These are phyloP conservation scores for Capniomyces stellatus DNA, from an alignment of 371 early-diverging fungal genomes.

Conservation along the genomic window DNA sequence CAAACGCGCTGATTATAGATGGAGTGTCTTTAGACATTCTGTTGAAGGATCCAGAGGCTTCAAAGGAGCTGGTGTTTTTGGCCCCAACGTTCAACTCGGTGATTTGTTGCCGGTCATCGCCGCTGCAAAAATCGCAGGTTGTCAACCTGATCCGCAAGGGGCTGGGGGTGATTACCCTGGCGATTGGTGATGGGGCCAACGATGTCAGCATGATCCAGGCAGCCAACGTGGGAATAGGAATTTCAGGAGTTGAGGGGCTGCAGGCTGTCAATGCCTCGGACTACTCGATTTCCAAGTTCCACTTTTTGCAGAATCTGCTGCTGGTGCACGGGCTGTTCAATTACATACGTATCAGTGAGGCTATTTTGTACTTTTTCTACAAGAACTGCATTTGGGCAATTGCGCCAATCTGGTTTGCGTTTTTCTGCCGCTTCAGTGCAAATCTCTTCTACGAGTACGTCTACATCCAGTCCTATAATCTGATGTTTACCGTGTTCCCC, in stretches of 20 bases:
- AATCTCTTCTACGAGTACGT: slow-evolving; percentile 75
- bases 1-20: slow-evolving; percentile 71
- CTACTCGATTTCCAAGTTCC: slow-evolving; percentile 79
- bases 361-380: slow-evolving; percentile 82
- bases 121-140: slow-evolving; percentile 93
- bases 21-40: slow-evolving; percentile 70
- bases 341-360: slow-evolving; percentile 71
- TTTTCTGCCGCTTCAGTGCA: slow-evolving; percentile 62
- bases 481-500: slow-evolving; percentile 58
- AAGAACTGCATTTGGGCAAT: slow-evolving; percentile 83
- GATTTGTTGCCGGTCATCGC: slow-evolving; percentile 86
- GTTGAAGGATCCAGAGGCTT: slow-evolving; percentile 39
- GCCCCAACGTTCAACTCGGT: slow-evolving; percentile 74
- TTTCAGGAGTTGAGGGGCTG: slow-evolving; percentile 77
- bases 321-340: slow-evolving; percentile 79
- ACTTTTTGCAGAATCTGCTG: slow-evolving; percentile 60
- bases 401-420: slow-evolving; percentile 63
- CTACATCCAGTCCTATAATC: slow-evolving; percentile 59
- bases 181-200: slow-evolving; percentile 97
- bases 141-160: slow-evolving; percentile 74
- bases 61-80: slow-evolving; percentile 43
- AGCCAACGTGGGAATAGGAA: slow-evolving; percentile 90
- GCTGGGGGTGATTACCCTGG: slow-evolving; percentile 55
- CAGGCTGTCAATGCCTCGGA: slow-evolving; percentile 85
- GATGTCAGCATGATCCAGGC: slow-evolving; percentile 89